Evolutionary conservation across 257 asterid species (phyloP), one percentile per base, ranked within the genome.

Genomic region (Ehretia macrophylla): DNA sequence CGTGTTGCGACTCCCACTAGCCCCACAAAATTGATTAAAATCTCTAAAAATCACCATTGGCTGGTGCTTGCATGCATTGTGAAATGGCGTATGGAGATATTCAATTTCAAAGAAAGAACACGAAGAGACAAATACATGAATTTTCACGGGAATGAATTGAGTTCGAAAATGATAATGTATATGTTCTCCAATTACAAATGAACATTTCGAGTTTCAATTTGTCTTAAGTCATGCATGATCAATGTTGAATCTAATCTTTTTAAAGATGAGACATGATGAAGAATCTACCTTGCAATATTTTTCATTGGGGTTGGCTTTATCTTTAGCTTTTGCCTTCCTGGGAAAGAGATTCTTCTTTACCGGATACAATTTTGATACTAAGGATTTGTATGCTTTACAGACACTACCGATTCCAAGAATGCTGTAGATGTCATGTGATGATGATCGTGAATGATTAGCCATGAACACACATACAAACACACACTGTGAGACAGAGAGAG

Each of bases 361-460:
- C 2, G 76, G 75, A 66, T 69, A 64, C 60, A 82, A 77, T 72
- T 69, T 83, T 61, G 79, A 62, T 42, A 87, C 58, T 14, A 87
- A 66, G 1, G 83, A 73, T 82, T 75, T 87, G 78, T 77, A 84
- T 12, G 78, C 73, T 63, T 52, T 72, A 59, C 75, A 67, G 14
- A 84, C 62, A 63, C 52, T 66, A 58, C 77, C 86, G 55, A 81
- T 71, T 69, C 84, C 78, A 45, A 72, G 64, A 63, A 67, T 23
- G 63, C 60, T 78, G 55, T 73, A 60, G 58, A 69, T 51, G 64
- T 80, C 76, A 17, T 75, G 82, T 48, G 85, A 50, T 67, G 75
- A 50, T 51, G 84, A 40, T 67, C 74, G 77, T 58, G 89, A 68
- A 74, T 72, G 69, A 51, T 80, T 79, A 53, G 66, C 89, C 95